phyloP scores from a whole-genome alignment of 2,329 filamentous ascomycete genomes.

The Venturia carpophila region DNA sequence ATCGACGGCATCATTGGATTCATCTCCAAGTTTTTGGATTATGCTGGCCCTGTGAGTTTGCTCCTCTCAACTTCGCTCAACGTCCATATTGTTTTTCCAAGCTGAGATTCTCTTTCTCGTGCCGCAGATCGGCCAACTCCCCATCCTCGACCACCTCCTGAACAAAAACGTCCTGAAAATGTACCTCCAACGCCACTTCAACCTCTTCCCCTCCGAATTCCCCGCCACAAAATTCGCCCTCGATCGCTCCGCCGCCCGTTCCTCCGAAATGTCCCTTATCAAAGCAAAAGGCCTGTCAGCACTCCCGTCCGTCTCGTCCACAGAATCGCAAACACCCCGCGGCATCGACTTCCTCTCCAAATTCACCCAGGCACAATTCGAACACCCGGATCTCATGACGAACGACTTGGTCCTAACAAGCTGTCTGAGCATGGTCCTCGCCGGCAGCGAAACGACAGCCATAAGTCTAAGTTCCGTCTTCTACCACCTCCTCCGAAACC shows the following conservation, averaged over 20 bases:
- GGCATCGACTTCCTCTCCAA: constrained; percentile 60
- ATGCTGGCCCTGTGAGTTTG: constrained; percentile 57
- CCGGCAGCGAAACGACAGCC: constrained; percentile 72
- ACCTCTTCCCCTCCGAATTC: constrained; percentile 60
- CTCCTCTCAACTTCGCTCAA: background rate
- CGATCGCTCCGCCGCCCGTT: constrained; percentile 57
- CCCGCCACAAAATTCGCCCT: constrained; percentile 66
- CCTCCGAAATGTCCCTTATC: constrained; percentile 45
- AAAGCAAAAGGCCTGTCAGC: constrained; percentile 33
- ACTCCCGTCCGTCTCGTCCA: constrained; percentile 18
- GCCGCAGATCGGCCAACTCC: constrained; percentile 62
- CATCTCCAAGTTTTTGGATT: constrained; percentile 57
- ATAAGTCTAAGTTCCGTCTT: constrained; percentile 64
- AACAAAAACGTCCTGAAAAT: constrained; percentile 69
- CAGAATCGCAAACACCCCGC: constrained; percentile 31
- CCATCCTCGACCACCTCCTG: constrained; percentile 59
- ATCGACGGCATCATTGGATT: constrained; percentile 66
- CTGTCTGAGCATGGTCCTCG: constrained; percentile 63
- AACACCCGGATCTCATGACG: constrained; percentile 63
- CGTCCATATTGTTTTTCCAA: too few species aligned
- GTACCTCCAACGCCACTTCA: constrained; percentile 54
- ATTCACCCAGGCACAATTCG: constrained; percentile 60
- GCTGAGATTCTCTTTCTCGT: background rate
- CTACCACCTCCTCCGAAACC: constrained; percentile 63
- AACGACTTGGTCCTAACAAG: constrained; percentile 62